Percentiles rank a stretch among this genome's conserved stretches.
Evolutionary conservation across 495 filamentous ascomycete species (phyloP).

Genomic region (Penicillium parvum): DNA sequence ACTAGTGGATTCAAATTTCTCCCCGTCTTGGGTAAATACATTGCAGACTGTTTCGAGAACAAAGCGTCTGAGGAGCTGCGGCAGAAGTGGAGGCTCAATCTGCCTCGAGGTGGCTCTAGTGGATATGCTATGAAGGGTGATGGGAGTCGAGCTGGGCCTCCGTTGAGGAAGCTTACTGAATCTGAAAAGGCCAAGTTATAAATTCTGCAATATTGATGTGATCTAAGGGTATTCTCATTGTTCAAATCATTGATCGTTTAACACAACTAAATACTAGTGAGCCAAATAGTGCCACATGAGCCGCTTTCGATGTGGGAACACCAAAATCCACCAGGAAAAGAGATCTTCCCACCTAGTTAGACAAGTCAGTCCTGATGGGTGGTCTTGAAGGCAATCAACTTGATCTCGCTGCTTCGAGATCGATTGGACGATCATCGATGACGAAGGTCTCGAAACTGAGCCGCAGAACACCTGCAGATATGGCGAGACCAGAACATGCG

Average conservation of each 20-base stretch:
- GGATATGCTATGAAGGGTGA: slow-evolving; percentile 24
- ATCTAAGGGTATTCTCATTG: too few relatives aligned
- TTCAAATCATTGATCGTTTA: not conserved
- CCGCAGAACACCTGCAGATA: not conserved
- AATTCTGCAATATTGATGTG: not conserved
- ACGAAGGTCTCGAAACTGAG: not conserved
- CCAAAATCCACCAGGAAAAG: too few relatives aligned
- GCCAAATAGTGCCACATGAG: not conserved
- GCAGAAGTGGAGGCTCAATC: slow-evolving; percentile 55
- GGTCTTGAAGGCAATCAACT: not conserved
- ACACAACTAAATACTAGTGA: not conserved
- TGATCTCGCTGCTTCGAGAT: slow-evolving; percentile 2
- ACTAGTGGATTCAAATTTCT: slow-evolving; percentile 71
- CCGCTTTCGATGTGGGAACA: not conserved
- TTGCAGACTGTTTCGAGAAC: slow-evolving; percentile 57
- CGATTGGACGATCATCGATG: slow-evolving; percentile 7
- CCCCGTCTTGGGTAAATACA: slow-evolving; percentile 67
- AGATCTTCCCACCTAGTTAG: too few relatives aligned
- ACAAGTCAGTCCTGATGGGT: not conserved
- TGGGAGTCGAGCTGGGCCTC: slow-evolving; percentile 31
- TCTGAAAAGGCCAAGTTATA: slow-evolving; percentile 27
- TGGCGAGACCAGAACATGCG: not conserved
- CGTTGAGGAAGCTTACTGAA: slow-evolving; percentile 20
- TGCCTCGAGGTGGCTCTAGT: slow-evolving; percentile 6
- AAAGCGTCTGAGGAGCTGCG: slow-evolving; percentile 45